Conservation (phyloP, 2,329 filamentous ascomycete species). For the Ophiobolus disseminans region DNA sequence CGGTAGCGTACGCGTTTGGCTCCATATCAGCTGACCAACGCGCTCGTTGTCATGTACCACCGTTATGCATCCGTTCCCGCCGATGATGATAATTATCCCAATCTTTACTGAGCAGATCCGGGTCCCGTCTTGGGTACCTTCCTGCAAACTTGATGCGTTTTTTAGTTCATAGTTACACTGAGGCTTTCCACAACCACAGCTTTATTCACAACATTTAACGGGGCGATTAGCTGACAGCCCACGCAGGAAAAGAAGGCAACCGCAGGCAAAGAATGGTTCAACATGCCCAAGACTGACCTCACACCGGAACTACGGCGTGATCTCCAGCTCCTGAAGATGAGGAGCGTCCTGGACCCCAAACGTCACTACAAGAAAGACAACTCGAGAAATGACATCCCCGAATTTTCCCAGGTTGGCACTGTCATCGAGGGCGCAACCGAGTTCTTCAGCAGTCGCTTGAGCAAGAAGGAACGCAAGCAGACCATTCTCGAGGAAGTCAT, state of each 20-base stretch:
- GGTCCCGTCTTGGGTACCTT: slow-evolving; percentile 81
- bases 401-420: slow-evolving; percentile 88
- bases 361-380: slow-evolving; percentile 88
- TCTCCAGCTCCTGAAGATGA: slow-evolving; percentile 86
- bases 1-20: too few relatives aligned
- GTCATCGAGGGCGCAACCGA: slow-evolving; percentile 89
- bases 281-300: slow-evolving; percentile 82
- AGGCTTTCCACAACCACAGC: slow-evolving; percentile 46
- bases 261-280: slow-evolving; percentile 84
- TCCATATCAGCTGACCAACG: too few relatives aligned
- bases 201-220: slow-evolving; percentile 8
- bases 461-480: slow-evolving; percentile 85
- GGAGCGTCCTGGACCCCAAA: slow-evolving; percentile 86
- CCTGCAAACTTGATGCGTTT: slow-evolving; percentile 72
- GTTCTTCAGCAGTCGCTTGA: slow-evolving; percentile 79
- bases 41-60: too few relatives aligned
- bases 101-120: slow-evolving; percentile 72
- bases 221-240: slow-evolving; percentile 29
- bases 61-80: neutral
- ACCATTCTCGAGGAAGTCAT: slow-evolving; percentile 88
- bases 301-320: slow-evolving; percentile 89
- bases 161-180: slow-evolving; percentile 79
- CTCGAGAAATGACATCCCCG: slow-evolving; percentile 73
- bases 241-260: slow-evolving; percentile 66
- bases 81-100: slow-evolving; percentile 77